Conservation (phyloP, 345 rosid species). For the Salix brachista region DNA sequence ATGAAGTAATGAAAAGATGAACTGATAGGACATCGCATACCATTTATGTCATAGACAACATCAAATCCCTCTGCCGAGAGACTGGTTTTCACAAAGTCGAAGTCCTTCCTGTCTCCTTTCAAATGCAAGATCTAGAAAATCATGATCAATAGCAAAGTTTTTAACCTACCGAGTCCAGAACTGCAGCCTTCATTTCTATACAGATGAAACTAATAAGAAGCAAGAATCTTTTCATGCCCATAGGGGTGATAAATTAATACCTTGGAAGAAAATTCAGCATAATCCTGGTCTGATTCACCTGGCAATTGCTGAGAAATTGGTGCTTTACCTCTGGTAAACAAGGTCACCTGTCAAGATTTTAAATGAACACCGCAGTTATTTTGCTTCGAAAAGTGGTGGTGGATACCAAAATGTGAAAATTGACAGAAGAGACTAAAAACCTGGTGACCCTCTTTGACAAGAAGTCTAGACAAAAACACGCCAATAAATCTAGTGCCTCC, state of each 20-base stretch:
- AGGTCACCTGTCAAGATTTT: slow-evolving; percentile 60
- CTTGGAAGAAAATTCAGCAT: slow-evolving; percentile 81
- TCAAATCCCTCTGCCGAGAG: slow-evolving; percentile 90
- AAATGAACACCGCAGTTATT: background rate
- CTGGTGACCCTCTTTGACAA: slow-evolving; percentile 91
- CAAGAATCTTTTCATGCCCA: background rate
- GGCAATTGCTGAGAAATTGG: slow-evolving; percentile 84
- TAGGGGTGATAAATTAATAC: slow-evolving; percentile 24
- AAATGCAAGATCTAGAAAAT: slow-evolving; percentile 70
- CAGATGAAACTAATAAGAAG: background rate
- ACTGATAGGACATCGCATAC: slow-evolving; percentile 26
- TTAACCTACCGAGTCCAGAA: background rate
- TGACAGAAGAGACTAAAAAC: slow-evolving; percentile 19
- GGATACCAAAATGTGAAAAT: background rate
- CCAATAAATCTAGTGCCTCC: slow-evolving; percentile 96
- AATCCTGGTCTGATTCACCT: slow-evolving; percentile 84
- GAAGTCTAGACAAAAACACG: slow-evolving; percentile 81
- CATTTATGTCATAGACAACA: slow-evolving; percentile 93
- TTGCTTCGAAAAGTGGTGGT: background rate
- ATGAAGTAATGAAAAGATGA: background rate
- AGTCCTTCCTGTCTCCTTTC: slow-evolving; percentile 96
- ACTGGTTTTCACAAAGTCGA: slow-evolving; percentile 90
- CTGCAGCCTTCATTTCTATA: background rate
- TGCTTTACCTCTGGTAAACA: slow-evolving; percentile 92
- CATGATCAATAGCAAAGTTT: slow-evolving; percentile 4